phyloP scores from a whole-genome alignment of 257 asterid species.

The Solanum tarapatanum region DNA sequence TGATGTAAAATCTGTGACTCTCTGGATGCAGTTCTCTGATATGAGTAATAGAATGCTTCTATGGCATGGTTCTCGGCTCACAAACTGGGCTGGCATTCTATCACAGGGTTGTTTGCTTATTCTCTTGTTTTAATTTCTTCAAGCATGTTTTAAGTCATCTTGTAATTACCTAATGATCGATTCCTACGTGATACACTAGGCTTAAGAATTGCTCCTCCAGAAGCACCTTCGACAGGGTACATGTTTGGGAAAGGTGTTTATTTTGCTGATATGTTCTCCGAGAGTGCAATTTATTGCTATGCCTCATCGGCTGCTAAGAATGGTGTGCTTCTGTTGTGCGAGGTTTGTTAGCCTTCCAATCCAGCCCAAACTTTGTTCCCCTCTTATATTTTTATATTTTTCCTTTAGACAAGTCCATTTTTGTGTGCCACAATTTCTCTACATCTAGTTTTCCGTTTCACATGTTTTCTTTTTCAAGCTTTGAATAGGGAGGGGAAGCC shows the following conservation, averaged over 20 bases:
- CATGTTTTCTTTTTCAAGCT: not conserved
- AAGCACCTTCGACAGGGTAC: not conserved
- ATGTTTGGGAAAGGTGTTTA: not conserved
- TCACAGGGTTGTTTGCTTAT: not conserved
- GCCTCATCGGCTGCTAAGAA: not conserved
- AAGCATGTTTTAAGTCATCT: not conserved
- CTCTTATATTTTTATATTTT: not conserved
- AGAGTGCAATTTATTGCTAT: not conserved
- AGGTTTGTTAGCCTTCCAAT: not conserved
- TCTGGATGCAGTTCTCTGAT: too few relatives aligned
- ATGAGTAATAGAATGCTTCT: too few relatives aligned
- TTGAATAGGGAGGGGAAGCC: not conserved
- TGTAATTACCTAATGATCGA: not conserved
- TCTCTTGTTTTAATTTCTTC: not conserved
- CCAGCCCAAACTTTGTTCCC: not conserved
- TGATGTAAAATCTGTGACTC: too few relatives aligned
- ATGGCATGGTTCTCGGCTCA: too few relatives aligned
- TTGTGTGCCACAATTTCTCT: not conserved
- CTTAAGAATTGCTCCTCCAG: not conserved
- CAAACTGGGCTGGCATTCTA: too few relatives aligned
- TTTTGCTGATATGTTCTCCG: not conserved
- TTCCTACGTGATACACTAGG: not conserved
- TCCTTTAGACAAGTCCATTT: not conserved
- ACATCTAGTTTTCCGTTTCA: not conserved
- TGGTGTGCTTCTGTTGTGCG: not conserved